phyloP scores from a whole-genome alignment of 345 rosid genomes.

The Chamaenerion angustifolium region DNA sequence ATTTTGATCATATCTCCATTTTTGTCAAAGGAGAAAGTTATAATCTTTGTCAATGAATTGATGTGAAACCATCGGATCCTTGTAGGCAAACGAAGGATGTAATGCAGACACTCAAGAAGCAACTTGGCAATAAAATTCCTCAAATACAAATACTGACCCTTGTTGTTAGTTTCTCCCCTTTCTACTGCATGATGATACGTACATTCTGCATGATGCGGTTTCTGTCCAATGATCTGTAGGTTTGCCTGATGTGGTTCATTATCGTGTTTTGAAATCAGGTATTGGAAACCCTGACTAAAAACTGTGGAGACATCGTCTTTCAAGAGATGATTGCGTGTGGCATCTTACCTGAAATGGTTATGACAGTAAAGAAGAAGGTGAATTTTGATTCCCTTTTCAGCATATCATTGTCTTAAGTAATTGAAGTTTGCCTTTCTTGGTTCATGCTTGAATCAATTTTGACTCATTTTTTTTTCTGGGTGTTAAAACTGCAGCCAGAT shows the following conservation, averaged over 20 bases:
- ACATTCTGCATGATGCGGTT: background rate
- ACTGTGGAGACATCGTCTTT: conserved; percentile 73
- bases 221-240: background rate
- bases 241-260: background rate
- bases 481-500: conserved; percentile 57
- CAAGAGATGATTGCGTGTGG: conserved; percentile 76
- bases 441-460: too few species aligned
- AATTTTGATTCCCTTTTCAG: background rate
- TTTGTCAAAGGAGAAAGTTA: background rate
- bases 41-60: background rate
- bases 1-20: background rate
- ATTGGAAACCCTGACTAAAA: conserved; percentile 89
- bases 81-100: conserved; percentile 86
- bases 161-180: conserved; percentile 41
- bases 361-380: conserved; percentile 92
- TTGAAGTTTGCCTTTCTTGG: background rate
- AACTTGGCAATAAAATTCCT: conserved; percentile 73
- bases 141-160: conserved; percentile 81
- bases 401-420: too few species aligned
- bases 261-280: conserved; percentile 23
- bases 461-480: background rate
- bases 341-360: conserved; percentile 87
- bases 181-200: conserved; percentile 1
- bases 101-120: conserved; percentile 79
- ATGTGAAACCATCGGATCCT: conserved; percentile 2